Evolutionary conservation across 2,329 filamentous ascomycete genomes (phyloP), one percentile per base, ranked within the genome.

Genomic region (Fusarium sp.): DNA sequence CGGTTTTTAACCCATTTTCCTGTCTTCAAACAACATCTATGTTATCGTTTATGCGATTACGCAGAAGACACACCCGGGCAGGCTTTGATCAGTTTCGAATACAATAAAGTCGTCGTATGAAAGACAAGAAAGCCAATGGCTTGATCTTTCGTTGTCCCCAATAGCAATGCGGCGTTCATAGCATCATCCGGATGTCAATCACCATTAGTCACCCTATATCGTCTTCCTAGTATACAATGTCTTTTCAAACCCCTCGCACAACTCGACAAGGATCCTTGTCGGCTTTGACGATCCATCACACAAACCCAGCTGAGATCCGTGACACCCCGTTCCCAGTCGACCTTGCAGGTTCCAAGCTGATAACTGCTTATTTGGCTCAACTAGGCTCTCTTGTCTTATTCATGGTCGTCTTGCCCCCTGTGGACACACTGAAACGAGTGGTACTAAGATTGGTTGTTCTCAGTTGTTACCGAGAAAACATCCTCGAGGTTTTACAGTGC

Each of bases 301-400:
- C 67, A 37, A 72, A 45, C 69, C 69, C 34, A 59, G 60, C 42
- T 63, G 65, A 71, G 71, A 73, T 73, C 69, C 69, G 64, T 71
- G 62, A 71, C 59, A 61, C 66, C 71, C 62, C 41, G 33, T 61
- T 65, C 42, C 53, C 44, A 16, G 52, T 62, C 34, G 55, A 44
- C 58, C 61, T 45, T 67, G 36, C 52, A 51, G 45, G 10, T 31
- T 20, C 38, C n/a, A 18, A 42, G 52, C 55, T 41, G 26, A 30
- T 8, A 38, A 57, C 50, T 61, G 20, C 51, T 55, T 57, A 41
- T 60, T 57, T 45, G 36, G 40, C 37, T 61, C 38, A 45, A 49
- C 30, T 65, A 40, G 38, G 40, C 44, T 63, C 38, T 38, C 49
- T 23, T n/a, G 50, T 40, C 36, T 42, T 42, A 20, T 34, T 50